phyloP scores from a whole-genome alignment of 1,284 basidiomycete species.

The Puccinia horiana region DNA sequence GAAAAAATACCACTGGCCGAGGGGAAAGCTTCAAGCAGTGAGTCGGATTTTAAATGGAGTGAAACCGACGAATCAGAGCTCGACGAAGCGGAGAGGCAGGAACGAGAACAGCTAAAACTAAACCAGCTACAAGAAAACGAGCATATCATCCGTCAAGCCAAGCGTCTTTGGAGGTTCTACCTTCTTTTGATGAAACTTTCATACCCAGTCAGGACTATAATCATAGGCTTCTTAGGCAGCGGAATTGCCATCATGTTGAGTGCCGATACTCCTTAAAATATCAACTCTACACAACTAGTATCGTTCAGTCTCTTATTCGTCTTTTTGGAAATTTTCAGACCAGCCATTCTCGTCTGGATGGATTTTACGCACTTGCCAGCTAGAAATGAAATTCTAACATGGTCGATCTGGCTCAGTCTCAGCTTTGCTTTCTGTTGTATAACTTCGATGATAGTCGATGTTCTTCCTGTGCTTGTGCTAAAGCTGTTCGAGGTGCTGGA shows the following conservation, averaged over 20 bases:
- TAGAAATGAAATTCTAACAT: constrained; percentile 25
- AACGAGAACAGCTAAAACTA: constrained; percentile 8
- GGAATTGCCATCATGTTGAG: constrained; percentile 33
- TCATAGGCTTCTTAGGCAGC: constrained; percentile 15
- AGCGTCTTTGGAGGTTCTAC: constrained; percentile 29
- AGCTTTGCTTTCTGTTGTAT: constrained; percentile 17
- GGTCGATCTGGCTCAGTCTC: constrained; percentile 30
- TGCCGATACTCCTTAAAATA: not conserved
- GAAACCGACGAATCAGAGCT: constrained; percentile 43
- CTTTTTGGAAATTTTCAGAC: not conserved
- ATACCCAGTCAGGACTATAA: not conserved
- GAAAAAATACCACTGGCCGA: not conserved
- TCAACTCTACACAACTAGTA: no score
- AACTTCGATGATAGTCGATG: constrained; percentile 27
- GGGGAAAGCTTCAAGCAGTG: not conserved
- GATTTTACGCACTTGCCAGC: not conserved
- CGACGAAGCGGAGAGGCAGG: constrained; percentile 19
- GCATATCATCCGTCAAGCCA: constrained; percentile 31
- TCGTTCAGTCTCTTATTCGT: not conserved
- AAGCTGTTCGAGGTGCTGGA: constrained; percentile 23
- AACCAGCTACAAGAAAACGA: constrained; percentile 7
- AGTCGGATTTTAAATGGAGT: constrained; percentile 24
- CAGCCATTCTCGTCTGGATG: constrained; percentile 21
- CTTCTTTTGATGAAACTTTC: constrained; percentile 25
- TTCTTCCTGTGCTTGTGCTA: constrained; percentile 6